These are phyloP conservation scores for Inonotus hispidus DNA, from an alignment of 1,284 basidiomycete species.

Conservation along the genomic window DNA sequence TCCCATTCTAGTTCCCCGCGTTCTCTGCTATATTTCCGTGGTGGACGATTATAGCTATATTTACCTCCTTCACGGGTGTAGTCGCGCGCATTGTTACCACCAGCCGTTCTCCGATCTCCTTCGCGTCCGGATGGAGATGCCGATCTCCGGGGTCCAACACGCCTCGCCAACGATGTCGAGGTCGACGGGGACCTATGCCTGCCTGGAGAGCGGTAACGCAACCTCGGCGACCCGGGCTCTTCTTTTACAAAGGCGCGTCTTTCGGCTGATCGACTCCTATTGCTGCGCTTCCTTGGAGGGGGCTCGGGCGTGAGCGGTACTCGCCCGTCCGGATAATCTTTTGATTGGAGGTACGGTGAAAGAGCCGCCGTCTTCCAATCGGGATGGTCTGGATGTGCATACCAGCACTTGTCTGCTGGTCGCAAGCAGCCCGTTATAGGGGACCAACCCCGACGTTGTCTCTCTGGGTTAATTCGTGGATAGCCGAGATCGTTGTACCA, in stretches of 20 bases:
- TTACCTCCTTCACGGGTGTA: neutral
- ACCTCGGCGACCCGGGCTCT: conserved; percentile 2
- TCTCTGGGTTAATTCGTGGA: conserved; percentile 13
- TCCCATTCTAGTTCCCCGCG: neutral
- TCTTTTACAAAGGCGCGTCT: conserved; percentile 6
- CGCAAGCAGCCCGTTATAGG: neutral
- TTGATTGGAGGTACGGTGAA: neutral
- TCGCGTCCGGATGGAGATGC: neutral
- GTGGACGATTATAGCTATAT: neutral
- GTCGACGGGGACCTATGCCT: neutral
- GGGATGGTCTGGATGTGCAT: conserved; percentile 10
- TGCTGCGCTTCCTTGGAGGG: neutral
- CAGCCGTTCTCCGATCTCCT: neutral
- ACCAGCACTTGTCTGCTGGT: neutral
- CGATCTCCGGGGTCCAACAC: neutral
- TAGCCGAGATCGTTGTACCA: conserved; percentile 16
- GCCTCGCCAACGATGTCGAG: neutral
- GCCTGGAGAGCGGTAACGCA: neutral
- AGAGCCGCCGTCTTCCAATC: neutral
- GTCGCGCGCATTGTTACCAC: neutral
- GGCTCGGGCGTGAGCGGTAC: conserved; percentile 7
- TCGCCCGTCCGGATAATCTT: neutral
- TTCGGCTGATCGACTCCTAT: neutral
- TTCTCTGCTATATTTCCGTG: neutral
- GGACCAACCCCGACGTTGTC: neutral